phyloP scores from a whole-genome alignment of 371 early-diverging fungal species.

The Mortierella polycephala region DNA sequence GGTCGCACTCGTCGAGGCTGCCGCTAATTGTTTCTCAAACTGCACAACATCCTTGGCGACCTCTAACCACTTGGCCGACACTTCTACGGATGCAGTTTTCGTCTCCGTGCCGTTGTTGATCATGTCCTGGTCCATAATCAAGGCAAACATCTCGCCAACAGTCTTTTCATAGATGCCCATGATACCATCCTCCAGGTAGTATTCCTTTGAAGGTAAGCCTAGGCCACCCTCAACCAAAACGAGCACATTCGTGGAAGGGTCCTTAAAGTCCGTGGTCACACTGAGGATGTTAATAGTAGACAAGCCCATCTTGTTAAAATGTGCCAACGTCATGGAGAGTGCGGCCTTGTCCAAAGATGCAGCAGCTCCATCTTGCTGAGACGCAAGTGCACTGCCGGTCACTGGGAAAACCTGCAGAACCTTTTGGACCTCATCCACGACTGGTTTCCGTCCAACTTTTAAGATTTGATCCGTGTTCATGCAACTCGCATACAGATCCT shows the following conservation, averaged over 20 bases:
- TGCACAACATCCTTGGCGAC: slow-evolving; percentile 8
- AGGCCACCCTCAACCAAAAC: neutral
- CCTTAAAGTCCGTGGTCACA: neutral
- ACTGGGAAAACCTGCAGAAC: slow-evolving; percentile 8
- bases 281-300: neutral
- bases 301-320: neutral
- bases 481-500: slow-evolving; percentile 60
- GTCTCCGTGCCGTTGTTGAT: too few species aligned
- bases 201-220: neutral
- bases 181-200: neutral
- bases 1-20: neutral
- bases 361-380: too few species aligned
- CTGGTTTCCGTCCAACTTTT: slow-evolving; percentile 55
- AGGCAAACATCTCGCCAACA: neutral
- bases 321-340: neutral
- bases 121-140: neutral
- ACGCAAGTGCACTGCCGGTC: neutral
- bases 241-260: slow-evolving; percentile 1
- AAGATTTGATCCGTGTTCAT: slow-evolving; percentile 60
- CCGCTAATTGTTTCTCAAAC: slow-evolving; percentile 11
- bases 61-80: neutral
- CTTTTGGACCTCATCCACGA: slow-evolving; percentile 51
- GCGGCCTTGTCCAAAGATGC: neutral
- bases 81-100: too few species aligned
- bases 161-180: neutral